These are phyloP conservation scores for Ceratocystis albifundus DNA, from an alignment of 2,329 filamentous ascomycete genomes.

Conservation along the genomic window DNA sequence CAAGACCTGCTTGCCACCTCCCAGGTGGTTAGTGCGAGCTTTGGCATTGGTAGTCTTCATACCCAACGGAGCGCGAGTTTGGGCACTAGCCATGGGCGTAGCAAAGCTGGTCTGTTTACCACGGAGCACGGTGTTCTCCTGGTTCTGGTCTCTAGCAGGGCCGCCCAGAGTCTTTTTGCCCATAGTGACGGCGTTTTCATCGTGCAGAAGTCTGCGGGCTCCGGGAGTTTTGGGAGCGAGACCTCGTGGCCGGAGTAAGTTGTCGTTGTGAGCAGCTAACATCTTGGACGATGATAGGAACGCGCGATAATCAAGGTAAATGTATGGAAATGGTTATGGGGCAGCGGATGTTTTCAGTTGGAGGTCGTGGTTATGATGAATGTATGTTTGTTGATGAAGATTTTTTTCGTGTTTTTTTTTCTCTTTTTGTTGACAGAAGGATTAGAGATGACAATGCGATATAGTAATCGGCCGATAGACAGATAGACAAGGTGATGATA, in stretches of 20 bases:
- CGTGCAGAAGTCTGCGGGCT: conserved; percentile 59
- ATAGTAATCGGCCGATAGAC: neutral
- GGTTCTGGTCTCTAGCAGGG: conserved; percentile 12
- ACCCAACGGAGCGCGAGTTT: conserved; percentile 68
- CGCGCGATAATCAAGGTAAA: no score
- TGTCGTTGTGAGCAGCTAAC: conserved; percentile 68
- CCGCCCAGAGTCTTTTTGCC: conserved; percentile 21
- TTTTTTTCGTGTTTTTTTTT: conserved; percentile 1
- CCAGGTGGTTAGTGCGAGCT: conserved; percentile 50
- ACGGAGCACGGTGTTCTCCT: conserved; percentile 19
- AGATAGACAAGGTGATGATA: conserved; percentile 5
- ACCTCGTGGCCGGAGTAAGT: conserved; percentile 44
- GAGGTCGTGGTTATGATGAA: neutral
- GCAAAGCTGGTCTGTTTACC: conserved; percentile 20
- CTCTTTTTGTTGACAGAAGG: conserved; percentile 1
- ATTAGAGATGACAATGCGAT: neutral
- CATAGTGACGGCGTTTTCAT: conserved; percentile 56
- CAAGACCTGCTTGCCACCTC: conserved; percentile 44
- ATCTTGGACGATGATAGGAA: conserved; percentile 36
- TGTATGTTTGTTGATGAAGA: neutral
- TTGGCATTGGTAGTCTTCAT: conserved; percentile 97
- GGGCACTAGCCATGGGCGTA: conserved; percentile 29
- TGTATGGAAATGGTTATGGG: neutral
- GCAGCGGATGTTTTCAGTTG: neutral
- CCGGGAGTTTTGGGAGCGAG: conserved; percentile 66